Base-by-base conservation (phyloP, 2,329 filamentous ascomycete genomes). In the Botrytis hyacinthi region DNA sequence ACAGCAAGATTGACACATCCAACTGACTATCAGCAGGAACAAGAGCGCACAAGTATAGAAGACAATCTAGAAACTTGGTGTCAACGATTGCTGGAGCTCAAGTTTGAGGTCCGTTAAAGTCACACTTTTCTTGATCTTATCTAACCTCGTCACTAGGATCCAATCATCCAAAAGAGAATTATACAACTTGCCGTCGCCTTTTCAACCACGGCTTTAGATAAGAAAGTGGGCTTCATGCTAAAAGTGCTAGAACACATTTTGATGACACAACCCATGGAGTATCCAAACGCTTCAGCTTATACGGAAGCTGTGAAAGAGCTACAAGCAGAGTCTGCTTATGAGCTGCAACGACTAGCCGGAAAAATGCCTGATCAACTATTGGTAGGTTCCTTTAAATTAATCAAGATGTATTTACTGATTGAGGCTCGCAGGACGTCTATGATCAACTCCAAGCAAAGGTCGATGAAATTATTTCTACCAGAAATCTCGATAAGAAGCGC, bases 171-270 rank as follows among this genome's bases (percentile, higher is more conserved):
- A 75, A 95, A 96, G 81, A 89, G 94, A 78, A 88, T 94, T 32
- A 87, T 97, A 35, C 93, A 95, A 79, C 86, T 97, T 40, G 89
- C 94, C 63, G 94, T 97, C 60, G 93, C 93, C 57, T 93, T 97
- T 80, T 95, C 94, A 0, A 94, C 93, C 0, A 92, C 90, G 44
- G 93, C 92, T 4, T 85, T 97, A 10, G 90, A 94, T 80, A 91
- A 91, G 77, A 92, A 93, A 72, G 88, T 92, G 9, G 87, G 86
- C 51, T 95, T 98, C 81, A 96, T 97, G 82, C 86, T 98, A 32
- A 94, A 93, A 80, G 93, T 97, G 35, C 87, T 98, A 5, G 94
- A 98, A 80, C 93, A 98, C 81, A 94, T 98, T 75, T 87, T 99
- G 54, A 90, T 95, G 79, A 94, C 93, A 48, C 92, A 92, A 83